A percentile compares a stretch with the other conserved stretches of the same genome.
Evolutionary conservation across 306 rosid genomes (phyloP).

Genomic region (Cucurbita argyrosperma): DNA sequence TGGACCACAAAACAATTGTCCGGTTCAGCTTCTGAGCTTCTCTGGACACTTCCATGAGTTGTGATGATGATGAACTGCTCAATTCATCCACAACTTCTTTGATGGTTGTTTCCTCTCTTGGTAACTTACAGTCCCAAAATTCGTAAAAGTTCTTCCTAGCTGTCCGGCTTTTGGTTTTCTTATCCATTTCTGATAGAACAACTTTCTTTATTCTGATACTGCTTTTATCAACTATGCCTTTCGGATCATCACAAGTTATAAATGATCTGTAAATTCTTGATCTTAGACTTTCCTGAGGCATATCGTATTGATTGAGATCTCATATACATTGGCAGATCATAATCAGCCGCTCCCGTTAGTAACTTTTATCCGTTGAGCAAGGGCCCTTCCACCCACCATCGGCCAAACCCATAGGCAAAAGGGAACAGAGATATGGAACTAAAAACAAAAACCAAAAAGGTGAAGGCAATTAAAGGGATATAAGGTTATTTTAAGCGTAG

Average conservation of each 20-base stretch:
- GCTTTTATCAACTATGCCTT: conserved; percentile 71
- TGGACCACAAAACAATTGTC: conserved; percentile 68
- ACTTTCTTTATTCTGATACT: conserved; percentile 41
- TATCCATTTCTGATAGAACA: conserved; percentile 34
- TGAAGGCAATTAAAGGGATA: neutral
- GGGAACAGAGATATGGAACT: neutral
- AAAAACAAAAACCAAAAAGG: neutral
- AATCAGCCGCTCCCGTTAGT: no score
- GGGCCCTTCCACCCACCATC: neutral
- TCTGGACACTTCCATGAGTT: conserved; percentile 60
- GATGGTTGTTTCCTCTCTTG: neutral
- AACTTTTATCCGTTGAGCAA: no score
- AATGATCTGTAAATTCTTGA: conserved; percentile 63
- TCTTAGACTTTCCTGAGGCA: conserved; percentile 39
- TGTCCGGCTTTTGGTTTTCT: conserved; percentile 24
- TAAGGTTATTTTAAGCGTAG: neutral
- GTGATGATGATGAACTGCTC: conserved; percentile 43
- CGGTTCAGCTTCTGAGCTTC: conserved; percentile 69
- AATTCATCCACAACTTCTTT: conserved; percentile 17
- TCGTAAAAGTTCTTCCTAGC: conserved; percentile 18
- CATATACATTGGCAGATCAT: neutral
- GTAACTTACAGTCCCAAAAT: conserved; percentile 3
- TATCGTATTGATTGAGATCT: conserved; percentile 40
- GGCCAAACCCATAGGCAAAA: neutral
- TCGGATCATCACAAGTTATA: conserved; percentile 77